Conservation (phyloP, 2,329 filamentous ascomycete species). For the Trichoderma aggressivum region DNA sequence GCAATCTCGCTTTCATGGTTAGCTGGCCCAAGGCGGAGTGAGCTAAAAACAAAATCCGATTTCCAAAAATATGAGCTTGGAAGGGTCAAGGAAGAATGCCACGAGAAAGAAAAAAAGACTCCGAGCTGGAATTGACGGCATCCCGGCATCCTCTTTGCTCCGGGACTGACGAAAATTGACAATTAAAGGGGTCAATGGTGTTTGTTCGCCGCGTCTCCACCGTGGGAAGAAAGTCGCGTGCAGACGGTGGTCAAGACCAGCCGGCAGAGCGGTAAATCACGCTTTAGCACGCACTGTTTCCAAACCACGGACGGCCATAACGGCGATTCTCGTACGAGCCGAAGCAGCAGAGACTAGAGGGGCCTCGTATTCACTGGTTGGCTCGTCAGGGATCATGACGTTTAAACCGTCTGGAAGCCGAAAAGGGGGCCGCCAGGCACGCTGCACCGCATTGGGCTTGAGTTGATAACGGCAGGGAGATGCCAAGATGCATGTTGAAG, state of each 20-base stretch:
- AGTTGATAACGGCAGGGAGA: neutral
- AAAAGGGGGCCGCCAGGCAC: slow-evolving; percentile 4
- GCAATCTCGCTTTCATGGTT: neutral
- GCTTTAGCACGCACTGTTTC: slow-evolving; percentile 9
- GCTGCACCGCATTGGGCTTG: neutral
- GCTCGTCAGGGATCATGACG: slow-evolving; percentile 11
- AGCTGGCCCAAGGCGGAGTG: neutral
- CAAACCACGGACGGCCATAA: neutral
- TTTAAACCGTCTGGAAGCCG: neutral
- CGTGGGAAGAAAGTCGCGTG: slow-evolving; percentile 1
- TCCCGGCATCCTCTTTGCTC: neutral
- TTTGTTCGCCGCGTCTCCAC: slow-evolving; percentile 15
- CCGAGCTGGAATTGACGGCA: neutral
- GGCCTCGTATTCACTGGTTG: slow-evolving; percentile 12
- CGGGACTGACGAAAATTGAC: neutral
- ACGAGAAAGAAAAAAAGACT: neutral
- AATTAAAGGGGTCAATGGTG: slow-evolving; percentile 15
- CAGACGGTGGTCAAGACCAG: neutral
- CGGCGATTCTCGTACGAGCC: slow-evolving; percentile 10
- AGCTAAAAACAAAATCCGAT: neutral
- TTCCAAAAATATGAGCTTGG: neutral
- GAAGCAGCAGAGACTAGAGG: neutral
- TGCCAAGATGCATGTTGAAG: neutral
- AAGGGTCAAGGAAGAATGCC: neutral
- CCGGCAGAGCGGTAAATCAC: slow-evolving; percentile 4